phyloP scores from a whole-genome alignment of 306 rosid genomes.

The Boehmeria nivea region DNA sequence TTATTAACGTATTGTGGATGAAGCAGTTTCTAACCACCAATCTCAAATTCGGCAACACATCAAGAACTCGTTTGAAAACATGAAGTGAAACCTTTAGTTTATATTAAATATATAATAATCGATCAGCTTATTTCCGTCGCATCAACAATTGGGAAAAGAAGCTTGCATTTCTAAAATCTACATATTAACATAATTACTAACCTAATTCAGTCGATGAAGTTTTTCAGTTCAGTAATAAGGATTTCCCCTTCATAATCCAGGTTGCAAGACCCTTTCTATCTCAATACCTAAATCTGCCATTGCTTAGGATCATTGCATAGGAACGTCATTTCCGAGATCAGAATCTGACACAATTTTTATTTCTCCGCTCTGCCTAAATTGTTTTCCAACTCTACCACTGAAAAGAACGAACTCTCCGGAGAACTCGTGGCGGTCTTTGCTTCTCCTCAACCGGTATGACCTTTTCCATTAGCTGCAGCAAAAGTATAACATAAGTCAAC shows the following conservation, averaged over 20 bases:
- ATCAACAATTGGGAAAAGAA: constrained; percentile 25
- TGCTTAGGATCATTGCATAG: constrained; percentile 16
- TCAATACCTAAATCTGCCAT: constrained; percentile 9
- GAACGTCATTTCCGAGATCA: constrained; percentile 14
- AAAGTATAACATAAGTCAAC: too few species aligned
- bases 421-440: constrained; percentile 54
- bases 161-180: constrained; percentile 22
- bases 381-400: constrained; percentile 51
- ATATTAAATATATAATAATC: too few species aligned
- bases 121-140: constrained; percentile 25
- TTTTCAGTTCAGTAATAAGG: constrained; percentile 21
- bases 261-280: constrained; percentile 24
- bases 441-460: constrained; percentile 69
- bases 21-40: too few species aligned
- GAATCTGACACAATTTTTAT: background rate
- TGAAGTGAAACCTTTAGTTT: too few species aligned
- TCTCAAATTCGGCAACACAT: too few species aligned
- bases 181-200: constrained; percentile 23
- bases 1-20: too few species aligned
- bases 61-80: too few species aligned
- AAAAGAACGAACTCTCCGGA: constrained; percentile 56
- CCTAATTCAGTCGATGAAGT: constrained; percentile 22
- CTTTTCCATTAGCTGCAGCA: constrained; percentile 76
- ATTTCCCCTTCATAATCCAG: constrained; percentile 22
- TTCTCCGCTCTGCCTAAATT: constrained; percentile 12